A percentile compares a stretch with the other conserved stretches of the same genome.
Evolutionary conservation across 176 grass and related monocot species (phyloP).

Genomic region (Rhipidocladum racemiflorum): DNA sequence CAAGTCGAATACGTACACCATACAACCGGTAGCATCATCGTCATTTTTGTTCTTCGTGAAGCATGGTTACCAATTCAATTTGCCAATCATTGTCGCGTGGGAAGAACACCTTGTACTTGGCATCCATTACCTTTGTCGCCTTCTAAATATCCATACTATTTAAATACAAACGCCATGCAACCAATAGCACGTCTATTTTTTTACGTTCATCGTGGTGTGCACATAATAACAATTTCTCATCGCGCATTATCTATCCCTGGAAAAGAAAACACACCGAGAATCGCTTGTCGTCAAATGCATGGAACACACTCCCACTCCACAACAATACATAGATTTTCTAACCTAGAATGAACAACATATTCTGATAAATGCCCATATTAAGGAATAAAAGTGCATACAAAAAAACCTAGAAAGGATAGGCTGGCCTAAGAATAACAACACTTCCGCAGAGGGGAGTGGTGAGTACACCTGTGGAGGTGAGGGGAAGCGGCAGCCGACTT

Average conservation of each 20-base stretch:
- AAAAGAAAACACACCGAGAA: no score
- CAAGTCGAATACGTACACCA: background rate
- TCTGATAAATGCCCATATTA: background rate
- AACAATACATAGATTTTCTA: background rate
- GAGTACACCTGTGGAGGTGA: constrained; percentile 4
- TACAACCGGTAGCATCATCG: background rate
- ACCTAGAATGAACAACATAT: background rate
- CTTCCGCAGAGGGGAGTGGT: background rate
- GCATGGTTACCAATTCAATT: no score
- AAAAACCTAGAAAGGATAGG: background rate
- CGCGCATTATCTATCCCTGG: background rate
- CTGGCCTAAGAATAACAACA: no score
- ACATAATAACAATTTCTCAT: background rate
- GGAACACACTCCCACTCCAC: background rate
- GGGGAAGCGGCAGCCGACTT: constrained; percentile 12
- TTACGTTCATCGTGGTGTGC: background rate
- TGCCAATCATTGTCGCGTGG: no score
- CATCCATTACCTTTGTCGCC: background rate
- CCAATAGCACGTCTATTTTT: background rate
- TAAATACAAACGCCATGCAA: background rate
- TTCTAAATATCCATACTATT: background rate
- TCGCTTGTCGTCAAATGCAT: background rate
- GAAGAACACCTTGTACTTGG: background rate
- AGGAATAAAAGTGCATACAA: background rate
- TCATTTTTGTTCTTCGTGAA: no score